Percentiles rank a stretch among this genome's conserved stretches.
These are phyloP conservation scores for Ceratobasidium sp. DNA, from an alignment of 1,284 basidiomycete species.

Conservation along the genomic window DNA sequence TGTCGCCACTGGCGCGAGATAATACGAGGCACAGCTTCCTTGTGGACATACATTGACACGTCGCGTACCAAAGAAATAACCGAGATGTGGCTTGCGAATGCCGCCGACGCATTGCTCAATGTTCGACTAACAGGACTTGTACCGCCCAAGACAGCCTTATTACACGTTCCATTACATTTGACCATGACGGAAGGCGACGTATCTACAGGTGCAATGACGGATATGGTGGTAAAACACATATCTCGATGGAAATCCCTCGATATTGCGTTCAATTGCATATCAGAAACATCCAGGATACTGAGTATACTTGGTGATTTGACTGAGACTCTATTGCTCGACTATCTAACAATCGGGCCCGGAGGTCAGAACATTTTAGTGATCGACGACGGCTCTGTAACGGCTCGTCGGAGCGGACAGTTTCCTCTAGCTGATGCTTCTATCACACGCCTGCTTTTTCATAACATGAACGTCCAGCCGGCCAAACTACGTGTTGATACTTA, in stretches of 20 bases:
- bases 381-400: background rate
- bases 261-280: background rate
- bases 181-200: background rate
- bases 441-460: background rate
- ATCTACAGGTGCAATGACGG: background rate
- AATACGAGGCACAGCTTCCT: background rate
- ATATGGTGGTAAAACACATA: background rate
- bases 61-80: background rate
- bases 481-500: conserved; percentile 1
- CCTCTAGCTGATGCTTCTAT: background rate
- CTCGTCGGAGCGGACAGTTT: background rate
- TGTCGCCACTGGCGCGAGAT: background rate
- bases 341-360: background rate
- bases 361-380: background rate
- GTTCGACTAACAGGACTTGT: background rate
- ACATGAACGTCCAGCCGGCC: conserved; percentile 13
- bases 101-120: background rate
- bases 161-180: background rate
- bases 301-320: background rate
- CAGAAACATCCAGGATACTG: background rate
- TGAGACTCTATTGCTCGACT: background rate
- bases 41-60: conserved; percentile 17
- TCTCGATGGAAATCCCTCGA: conserved; percentile 12
- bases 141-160: background rate
- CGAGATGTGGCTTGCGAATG: conserved; percentile 2